phyloP scores from a whole-genome alignment of 192 early-diverging fungal species.

The Coemansia sp. region DNA sequence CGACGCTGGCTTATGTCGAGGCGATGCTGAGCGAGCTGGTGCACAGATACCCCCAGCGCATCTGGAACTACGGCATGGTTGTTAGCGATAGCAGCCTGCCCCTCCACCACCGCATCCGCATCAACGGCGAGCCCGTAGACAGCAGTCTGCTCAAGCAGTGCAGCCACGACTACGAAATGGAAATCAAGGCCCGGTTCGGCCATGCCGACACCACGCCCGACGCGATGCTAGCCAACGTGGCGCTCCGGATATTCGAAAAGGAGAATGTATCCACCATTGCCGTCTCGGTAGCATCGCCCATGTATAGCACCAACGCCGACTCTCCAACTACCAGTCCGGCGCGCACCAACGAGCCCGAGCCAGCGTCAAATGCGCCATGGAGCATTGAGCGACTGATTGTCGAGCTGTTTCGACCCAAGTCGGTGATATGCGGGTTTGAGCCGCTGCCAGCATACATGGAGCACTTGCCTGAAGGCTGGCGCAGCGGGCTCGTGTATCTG shows the following conservation, averaged over 20 bases:
- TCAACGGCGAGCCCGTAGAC: slow-evolving; percentile 26
- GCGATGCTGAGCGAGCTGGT: slow-evolving; percentile 37
- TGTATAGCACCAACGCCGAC: not conserved
- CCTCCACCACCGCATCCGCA: slow-evolving; percentile 17
- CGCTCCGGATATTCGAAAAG: slow-evolving; percentile 29
- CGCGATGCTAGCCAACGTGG: slow-evolving; percentile 20
- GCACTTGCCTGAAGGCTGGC: slow-evolving; percentile 30
- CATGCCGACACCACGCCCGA: not conserved
- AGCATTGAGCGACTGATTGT: slow-evolving; percentile 27
- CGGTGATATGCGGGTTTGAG: slow-evolving; percentile 37
- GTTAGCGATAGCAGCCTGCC: slow-evolving; percentile 20
- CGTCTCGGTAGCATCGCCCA: slow-evolving; percentile 8
- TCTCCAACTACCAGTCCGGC: not conserved
- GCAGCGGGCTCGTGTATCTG: slow-evolving; percentile 24
- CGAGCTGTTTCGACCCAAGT: slow-evolving; percentile 19
- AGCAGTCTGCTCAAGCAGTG: slow-evolving; percentile 15
- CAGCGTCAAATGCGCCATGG: not conserved
- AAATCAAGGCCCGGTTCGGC: slow-evolving; percentile 2
- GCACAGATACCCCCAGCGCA: slow-evolving; percentile 2
- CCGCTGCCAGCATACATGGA: slow-evolving; percentile 23
- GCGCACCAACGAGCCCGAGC: not conserved
- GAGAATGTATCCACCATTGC: slow-evolving; percentile 23
- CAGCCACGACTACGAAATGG: slow-evolving; percentile 11
- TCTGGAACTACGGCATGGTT: slow-evolving; percentile 30
- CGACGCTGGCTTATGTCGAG: slow-evolving; percentile 34